Evolutionary conservation across 2,329 filamentous ascomycete genomes (phyloP), one percentile per base, ranked within the genome.

Genomic region (Sporothrix protearum): DNA sequence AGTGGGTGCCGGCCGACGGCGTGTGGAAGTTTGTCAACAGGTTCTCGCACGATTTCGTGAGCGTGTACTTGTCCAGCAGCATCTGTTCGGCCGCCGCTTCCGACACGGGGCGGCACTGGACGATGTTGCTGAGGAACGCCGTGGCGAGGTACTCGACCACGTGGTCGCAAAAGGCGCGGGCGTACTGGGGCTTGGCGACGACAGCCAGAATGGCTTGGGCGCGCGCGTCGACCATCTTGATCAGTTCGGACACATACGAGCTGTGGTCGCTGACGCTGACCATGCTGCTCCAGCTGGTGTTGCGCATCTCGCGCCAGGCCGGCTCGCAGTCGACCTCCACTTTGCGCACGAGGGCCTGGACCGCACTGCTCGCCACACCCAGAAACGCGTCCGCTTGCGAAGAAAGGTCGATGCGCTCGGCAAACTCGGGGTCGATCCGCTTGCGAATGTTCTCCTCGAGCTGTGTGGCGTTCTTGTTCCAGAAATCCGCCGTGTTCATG

Each of bases 51-150:
- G 89, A 88, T 77, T 95, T 94, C 72, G 93, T 94, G 28, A 97
- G 84, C 9, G 92, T 92, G 78, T 98, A 98, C 75, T 95, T 94
- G 81, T 99, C 96, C 4, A 99, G 88, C 25, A 98, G 86, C 94
- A 99, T 97, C 88, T 94, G 96, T 80, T 99, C 95, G 12, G 96
- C 96, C 14, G 94, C 96, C 70, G 94, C 92, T 81, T 98, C 96
- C 5, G 93, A 95, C 66, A 99, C 91, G 0, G 96, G 96, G 75
- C 90, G 90, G 81, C 94, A 97, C 78, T 93, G 92, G 55, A 96
- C 93, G 72, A 98, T 91, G 78, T 92, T 97, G 74, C 85, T 84
- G 75, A 97, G 88, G 79, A 96, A 98, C 0, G 89, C 87, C 71
- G 86, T 91, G 19, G 92, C 91, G 74, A 98, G 83, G 74, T 92